Evolutionary conservation across 495 filamentous ascomycete species (phyloP), one percentile per base, ranked within the genome.

Genomic region (Lasiosphaeria ovina): DNA sequence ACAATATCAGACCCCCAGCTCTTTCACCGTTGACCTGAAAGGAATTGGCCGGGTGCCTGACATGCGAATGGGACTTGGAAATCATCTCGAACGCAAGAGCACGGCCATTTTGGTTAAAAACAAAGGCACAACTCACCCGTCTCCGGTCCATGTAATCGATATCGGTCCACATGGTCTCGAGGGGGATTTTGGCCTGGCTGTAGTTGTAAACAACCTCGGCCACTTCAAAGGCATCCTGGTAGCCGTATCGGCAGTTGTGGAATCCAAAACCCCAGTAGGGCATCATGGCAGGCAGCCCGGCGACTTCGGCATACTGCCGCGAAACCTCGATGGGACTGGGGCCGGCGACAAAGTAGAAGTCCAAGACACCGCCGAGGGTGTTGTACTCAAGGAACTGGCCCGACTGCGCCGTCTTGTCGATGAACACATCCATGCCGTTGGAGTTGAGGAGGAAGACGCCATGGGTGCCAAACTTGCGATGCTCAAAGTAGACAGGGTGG

Each of bases 81-180:
- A 24, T 24, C 24, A 24, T 24, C 24, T 24, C 24, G 24, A 24
- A 24, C 24, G 24, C 24, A 24, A 2, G 24, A 24, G 24, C 24
- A 24, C 24, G 24, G 24, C 24, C 24, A 24, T 24, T 24, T 24
- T 48, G 45, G 8, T 16, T 1, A 1, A 54, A 12, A 14, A 35
- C 7, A n/a, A 12, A 8, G 3, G 16, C 10, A 11, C 24, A 24
- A 55, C 52, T 35, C 33, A 76, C 77, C 61, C 75, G 78, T 69
- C 88, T 75, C 10, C 66, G 61, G 65, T 86, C 78, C 87, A 92
- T 91, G 70, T 93, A 91, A 66, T 92, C 85, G 53, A 93, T 93
- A 66, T 93, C 90, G 4, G 88, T 93, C 91, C 91, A 95, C 85
- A 92, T 90, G 0, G 89, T 92, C 71, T 96, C 91, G 7, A 96